phyloP scores from a whole-genome alignment of 2,329 filamentous ascomycete species.

The Pseudocercospora pini-densiflorae region DNA sequence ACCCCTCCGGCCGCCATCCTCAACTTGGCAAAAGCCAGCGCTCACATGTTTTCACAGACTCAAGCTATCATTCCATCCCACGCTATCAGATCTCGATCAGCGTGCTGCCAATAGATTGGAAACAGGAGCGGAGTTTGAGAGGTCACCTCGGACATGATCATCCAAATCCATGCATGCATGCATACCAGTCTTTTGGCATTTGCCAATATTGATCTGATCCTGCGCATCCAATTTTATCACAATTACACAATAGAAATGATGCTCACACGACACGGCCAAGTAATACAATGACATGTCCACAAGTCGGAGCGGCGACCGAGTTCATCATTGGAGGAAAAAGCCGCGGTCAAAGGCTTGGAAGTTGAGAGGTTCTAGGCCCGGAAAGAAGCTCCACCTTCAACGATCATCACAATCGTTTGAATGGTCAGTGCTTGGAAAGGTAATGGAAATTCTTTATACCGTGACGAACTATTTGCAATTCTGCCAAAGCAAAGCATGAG shows the following conservation, averaged over 20 bases:
- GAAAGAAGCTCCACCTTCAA: neutral
- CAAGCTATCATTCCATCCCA: neutral
- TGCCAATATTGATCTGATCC: neutral
- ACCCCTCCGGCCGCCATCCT: neutral
- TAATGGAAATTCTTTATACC: neutral
- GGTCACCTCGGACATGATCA: neutral
- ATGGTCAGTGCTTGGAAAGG: neutral
- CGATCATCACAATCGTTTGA: neutral
- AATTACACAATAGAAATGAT: conserved; percentile 1
- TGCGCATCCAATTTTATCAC: neutral
- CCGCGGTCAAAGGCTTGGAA: neutral
- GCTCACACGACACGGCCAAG: neutral
- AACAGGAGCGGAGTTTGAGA: neutral
- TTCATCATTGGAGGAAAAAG: neutral
- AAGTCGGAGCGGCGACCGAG: neutral
- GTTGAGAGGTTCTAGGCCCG: neutral
- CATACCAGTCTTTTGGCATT: neutral
- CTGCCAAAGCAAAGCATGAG: neutral
- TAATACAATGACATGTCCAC: neutral
- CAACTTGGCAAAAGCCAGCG: neutral
- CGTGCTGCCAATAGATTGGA: neutral
- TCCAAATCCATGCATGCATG: neutral
- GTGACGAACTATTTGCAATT: neutral
- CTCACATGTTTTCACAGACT: neutral
- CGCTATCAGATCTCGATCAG: neutral